Evolutionary conservation across 129 eudicot genomes (phyloP), one percentile per base, ranked within the genome.

Genomic region (Escallonia rubra): DNA sequence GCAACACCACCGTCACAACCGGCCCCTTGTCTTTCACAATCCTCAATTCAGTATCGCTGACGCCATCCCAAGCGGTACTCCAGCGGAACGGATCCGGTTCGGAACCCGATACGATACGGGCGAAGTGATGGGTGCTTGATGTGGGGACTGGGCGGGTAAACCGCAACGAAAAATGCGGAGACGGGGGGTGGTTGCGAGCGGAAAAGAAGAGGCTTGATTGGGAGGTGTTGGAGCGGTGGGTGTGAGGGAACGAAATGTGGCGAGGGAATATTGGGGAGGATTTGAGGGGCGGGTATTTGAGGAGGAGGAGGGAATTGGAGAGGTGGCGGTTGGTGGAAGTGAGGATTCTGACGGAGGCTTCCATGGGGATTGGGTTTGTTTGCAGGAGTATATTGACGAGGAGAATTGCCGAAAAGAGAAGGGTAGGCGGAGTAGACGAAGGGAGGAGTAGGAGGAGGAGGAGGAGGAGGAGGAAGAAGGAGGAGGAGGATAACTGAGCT

Each of bases 1-100:
- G 52, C 78, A 93, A 40, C 59, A 93, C 95, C 47, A 79, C 96
- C 41, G 90, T 82, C 52, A 79, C 90, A 70, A 71, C 71, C 4
- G 86, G 79, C 10, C 73, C 79, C 9, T 69, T 71, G 1, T 61
- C 76, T 0, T 42, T 44, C 13, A 44, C 46, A 67, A 54, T 48
- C 40, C 79, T 79, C 50, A 15, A 44, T 6, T 57, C 48, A 38
- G 41, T 54, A 39, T 48, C 61, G 0, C 43, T 5, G 8, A 4
- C 41, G 2, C 65, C 63, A 3, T 72, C 53, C 0, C 59, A 7
- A 5, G 77, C 77, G 54, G 65, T 74, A 70, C 77, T 78, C 93
- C 90, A 83, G 14, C 66, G 63, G 53, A 81, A 85, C 0, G 78
- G 54, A 8, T 64, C 65, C 46, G 14, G 48, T 5, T 49, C 42